These are phyloP conservation scores for Alternaria brassicae DNA, from an alignment of 2,329 filamentous ascomycete genomes.

Conservation along the genomic window DNA sequence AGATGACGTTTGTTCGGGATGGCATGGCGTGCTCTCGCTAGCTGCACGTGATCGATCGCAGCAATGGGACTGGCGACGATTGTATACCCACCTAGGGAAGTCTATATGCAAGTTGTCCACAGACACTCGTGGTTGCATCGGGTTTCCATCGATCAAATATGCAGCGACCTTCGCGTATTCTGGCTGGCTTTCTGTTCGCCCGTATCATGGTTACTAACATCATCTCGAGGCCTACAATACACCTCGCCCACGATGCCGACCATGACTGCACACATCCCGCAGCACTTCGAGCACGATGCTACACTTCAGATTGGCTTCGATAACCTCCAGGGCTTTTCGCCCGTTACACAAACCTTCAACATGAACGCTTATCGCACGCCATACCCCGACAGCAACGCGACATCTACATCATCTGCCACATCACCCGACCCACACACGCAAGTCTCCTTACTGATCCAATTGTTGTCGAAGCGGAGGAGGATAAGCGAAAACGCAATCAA, in stretches of 20 bases:
- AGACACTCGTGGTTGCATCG: constrained; percentile 5
- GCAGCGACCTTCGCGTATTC: neutral
- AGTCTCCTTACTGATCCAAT: constrained; percentile 31
- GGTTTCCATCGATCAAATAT: constrained; percentile 9
- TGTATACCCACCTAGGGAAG: constrained; percentile 27
- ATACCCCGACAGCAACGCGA: constrained; percentile 45
- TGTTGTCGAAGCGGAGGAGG: constrained; percentile 72
- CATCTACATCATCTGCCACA: constrained; percentile 35
- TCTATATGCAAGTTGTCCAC: constrained; percentile 22
- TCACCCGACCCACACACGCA: constrained; percentile 29
- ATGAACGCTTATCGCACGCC: constrained; percentile 38
- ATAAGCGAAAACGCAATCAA: constrained; percentile 88
- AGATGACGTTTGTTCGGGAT: constrained; percentile 33
- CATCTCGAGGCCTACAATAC: constrained; percentile 37
- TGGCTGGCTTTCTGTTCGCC: constrained; percentile 5
- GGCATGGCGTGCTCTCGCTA: constrained; percentile 29
- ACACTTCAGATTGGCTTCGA: constrained; percentile 35
- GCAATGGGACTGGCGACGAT: constrained; percentile 14
- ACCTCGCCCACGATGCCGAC: constrained; percentile 35
- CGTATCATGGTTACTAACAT: constrained; percentile 33
- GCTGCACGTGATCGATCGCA: constrained; percentile 26
- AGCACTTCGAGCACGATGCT: constrained; percentile 34
- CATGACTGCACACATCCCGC: constrained; percentile 38
- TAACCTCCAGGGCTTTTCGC: constrained; percentile 40
- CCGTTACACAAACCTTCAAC: constrained; percentile 34